phyloP scores from a whole-genome alignment of 768 basidiomycete genomes.

The Paxillus rubicundulus region DNA sequence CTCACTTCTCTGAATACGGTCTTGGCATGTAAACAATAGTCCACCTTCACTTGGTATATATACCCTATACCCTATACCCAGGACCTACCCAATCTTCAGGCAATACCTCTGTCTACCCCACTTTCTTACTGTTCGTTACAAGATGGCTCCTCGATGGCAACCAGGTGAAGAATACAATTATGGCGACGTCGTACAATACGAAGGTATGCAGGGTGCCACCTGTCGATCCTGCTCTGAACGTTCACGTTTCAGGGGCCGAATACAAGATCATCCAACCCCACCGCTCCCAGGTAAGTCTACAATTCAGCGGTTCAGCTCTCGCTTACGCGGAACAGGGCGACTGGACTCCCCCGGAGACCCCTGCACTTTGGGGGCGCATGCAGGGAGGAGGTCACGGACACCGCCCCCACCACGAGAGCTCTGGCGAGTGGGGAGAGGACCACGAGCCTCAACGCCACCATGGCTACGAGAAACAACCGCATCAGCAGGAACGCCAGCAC shows the following conservation, averaged over 20 bases:
- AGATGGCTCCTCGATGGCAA: constrained; percentile 54
- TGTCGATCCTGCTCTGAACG: constrained; percentile 7
- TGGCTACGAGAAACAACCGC: constrained; percentile 24
- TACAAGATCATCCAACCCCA: constrained; percentile 78
- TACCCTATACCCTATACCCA: constrained; percentile 12
- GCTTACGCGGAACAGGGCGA: constrained; percentile 43
- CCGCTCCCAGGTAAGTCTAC: constrained; percentile 54
- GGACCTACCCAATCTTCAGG: not conserved
- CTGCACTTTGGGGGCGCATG: constrained; percentile 66
- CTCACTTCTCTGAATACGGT: not conserved
- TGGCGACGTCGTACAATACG: constrained; percentile 53
- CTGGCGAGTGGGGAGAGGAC: constrained; percentile 19
- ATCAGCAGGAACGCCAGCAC: constrained; percentile 29
- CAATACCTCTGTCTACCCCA: constrained; percentile 6
- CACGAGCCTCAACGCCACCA: constrained; percentile 7
- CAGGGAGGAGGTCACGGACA: constrained; percentile 31
- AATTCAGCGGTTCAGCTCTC: not conserved
- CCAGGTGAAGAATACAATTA: constrained; percentile 59
- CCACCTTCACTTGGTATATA: constrained; percentile 19
- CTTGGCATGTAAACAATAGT: constrained; percentile 3
- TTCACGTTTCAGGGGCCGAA: constrained; percentile 34
- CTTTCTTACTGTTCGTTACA: not conserved
- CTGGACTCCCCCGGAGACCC: constrained; percentile 62
- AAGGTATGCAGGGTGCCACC: constrained; percentile 40
- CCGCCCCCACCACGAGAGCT: constrained; percentile 14